Evolutionary conservation across 1,284 basidiomycete genomes (phyloP).

Genomic region (Cutaneotrichosporon cyanovorans): DNA sequence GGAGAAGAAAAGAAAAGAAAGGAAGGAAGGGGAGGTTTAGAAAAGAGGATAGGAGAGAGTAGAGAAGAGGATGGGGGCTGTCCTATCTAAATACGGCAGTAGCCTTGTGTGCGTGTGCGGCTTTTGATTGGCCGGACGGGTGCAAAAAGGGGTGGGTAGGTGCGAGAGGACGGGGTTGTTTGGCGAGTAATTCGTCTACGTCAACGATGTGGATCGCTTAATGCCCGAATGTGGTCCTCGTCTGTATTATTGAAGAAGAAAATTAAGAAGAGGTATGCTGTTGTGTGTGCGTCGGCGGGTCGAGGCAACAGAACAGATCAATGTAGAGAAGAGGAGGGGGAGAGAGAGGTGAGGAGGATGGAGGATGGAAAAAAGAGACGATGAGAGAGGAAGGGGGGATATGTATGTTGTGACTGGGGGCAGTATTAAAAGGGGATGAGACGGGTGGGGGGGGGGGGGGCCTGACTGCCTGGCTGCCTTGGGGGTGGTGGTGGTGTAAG

Average conservation of each 20-base stretch:
- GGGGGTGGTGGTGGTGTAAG: conserved; percentile 4
- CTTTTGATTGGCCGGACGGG: conserved; percentile 12
- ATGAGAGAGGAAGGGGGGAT: too few species aligned
- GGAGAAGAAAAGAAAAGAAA: conserved; percentile 9
- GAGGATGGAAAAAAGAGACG: too few species aligned
- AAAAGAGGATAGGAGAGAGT: conserved; percentile 3
- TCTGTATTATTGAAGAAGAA: not conserved
- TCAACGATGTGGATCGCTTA: not conserved
- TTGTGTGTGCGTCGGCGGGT: not conserved
- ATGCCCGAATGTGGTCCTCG: too few species aligned
- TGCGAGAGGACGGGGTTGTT: not conserved
- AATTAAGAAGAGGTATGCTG: not conserved
- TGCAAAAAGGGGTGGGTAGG: conserved; percentile 1
- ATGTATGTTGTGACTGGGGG: too few species aligned
- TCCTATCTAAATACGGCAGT: conserved; percentile 19
- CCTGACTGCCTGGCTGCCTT: too few species aligned
- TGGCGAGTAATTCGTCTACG: not conserved
- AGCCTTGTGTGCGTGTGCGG: conserved; percentile 1
- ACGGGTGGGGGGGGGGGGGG: not conserved
- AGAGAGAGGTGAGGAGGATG: too few species aligned
- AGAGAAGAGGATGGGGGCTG: conserved; percentile 4
- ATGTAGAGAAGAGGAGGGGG: too few species aligned
- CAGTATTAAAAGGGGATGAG: not conserved
- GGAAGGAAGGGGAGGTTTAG: conserved; percentile 7
- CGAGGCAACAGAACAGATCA: too few species aligned